These are phyloP conservation scores for Hibiscus syriacus DNA, from an alignment of 345 rosid genomes.

Conservation along the genomic window DNA sequence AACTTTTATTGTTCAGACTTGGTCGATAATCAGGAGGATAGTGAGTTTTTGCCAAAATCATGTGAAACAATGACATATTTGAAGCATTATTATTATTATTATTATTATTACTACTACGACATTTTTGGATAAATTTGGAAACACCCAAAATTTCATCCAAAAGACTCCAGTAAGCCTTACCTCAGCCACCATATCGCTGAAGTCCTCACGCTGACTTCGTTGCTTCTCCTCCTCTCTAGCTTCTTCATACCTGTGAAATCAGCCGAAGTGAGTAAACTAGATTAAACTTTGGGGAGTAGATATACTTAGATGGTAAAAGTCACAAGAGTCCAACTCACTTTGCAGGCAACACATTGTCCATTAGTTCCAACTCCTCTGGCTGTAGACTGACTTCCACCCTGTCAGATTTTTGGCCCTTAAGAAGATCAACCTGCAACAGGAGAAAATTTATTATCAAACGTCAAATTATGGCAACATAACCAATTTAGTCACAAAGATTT, in stretches of 20 bases:
- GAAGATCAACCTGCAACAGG: constrained; percentile 74
- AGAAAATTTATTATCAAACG: neutral
- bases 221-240: constrained; percentile 94
- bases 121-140: neutral
- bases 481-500: neutral
- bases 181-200: constrained; percentile 99
- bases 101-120: neutral
- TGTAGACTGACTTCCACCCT: constrained; percentile 77
- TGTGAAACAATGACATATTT: neutral
- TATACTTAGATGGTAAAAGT: neutral
- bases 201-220: constrained; percentile 84
- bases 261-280: neutral
- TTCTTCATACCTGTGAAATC: constrained; percentile 72
- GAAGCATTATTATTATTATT: neutral
- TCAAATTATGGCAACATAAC: neutral
- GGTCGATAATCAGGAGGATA: neutral
- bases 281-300: neutral
- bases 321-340: constrained; percentile 46
- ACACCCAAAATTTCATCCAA: neutral
- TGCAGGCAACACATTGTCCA: constrained; percentile 89
- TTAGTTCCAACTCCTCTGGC: constrained; percentile 86
- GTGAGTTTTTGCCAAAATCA: neutral
- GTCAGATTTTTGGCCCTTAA: constrained; percentile 86
- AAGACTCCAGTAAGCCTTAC: constrained; percentile 24
- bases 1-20: neutral